A percentile compares a stretch with the other conserved stretches of the same genome.
phyloP scores from a whole-genome alignment of 2,329 filamentous ascomycete species.

The Acephala macrosclerotiorum region DNA sequence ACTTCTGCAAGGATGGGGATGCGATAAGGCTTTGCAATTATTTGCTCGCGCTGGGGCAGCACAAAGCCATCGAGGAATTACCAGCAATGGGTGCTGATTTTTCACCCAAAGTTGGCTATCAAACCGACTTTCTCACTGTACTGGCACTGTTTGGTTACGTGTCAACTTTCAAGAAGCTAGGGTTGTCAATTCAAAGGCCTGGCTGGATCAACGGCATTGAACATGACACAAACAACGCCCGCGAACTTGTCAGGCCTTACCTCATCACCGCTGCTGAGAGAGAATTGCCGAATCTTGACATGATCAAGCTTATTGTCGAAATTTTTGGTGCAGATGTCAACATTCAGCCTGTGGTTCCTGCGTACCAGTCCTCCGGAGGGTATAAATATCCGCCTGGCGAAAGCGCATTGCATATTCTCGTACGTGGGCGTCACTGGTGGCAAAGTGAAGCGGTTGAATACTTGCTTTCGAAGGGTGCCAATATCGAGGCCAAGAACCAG shows the following conservation, averaged over 20 bases:
- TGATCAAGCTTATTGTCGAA: conserved; percentile 46
- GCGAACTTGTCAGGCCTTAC: conserved; percentile 12
- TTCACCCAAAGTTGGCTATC: not conserved
- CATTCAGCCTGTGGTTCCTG: conserved; percentile 13
- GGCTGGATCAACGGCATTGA: conserved; percentile 21
- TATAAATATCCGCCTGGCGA: conserved; percentile 3
- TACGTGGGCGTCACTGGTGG: conserved; percentile 26
- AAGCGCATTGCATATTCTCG: conserved; percentile 29
- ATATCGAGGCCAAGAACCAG: conserved; percentile 21
- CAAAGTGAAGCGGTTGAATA: conserved; percentile 29
- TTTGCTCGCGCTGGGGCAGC: conserved; percentile 17
- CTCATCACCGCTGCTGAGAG: conserved; percentile 42
- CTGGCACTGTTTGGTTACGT: conserved; percentile 14
- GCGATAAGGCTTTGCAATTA: not conserved
- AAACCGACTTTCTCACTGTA: conserved; percentile 13
- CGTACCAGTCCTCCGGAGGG: not conserved
- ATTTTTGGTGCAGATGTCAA: conserved; percentile 46
- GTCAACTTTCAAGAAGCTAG: conserved; percentile 16
- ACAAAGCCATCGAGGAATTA: conserved; percentile 10
- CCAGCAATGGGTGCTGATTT: conserved; percentile 22
- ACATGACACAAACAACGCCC: not conserved
- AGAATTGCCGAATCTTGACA: conserved; percentile 46
- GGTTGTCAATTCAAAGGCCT: conserved; percentile 8
- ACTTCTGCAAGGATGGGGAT: conserved; percentile 12
- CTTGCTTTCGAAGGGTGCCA: conserved; percentile 22